These are phyloP conservation scores for Penicillium sp. DNA, from an alignment of 2,329 filamentous ascomycete genomes.

Conservation along the genomic window DNA sequence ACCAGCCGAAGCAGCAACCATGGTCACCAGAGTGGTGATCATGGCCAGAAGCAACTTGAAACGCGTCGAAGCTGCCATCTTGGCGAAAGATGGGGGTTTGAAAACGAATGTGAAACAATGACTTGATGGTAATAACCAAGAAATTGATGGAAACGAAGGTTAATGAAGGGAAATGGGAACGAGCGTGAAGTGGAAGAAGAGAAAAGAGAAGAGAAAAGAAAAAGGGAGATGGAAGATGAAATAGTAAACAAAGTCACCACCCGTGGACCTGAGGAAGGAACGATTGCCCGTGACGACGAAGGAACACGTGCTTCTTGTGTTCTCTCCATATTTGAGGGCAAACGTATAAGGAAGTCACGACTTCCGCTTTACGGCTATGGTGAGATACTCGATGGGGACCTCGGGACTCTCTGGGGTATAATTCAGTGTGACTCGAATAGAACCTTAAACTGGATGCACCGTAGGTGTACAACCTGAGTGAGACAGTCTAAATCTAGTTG, in stretches of 20 bases:
- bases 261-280: slow-evolving; percentile 3
- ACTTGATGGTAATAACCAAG: background rate
- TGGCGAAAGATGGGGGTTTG: background rate
- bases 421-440: slow-evolving; percentile 1
- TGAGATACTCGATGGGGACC: background rate
- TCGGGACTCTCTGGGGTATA: background rate
- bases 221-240: background rate
- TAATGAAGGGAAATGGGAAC: background rate
- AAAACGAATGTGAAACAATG: slow-evolving; percentile 1
- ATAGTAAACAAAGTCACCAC: slow-evolving; percentile 1
- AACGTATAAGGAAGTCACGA: slow-evolving; percentile 2
- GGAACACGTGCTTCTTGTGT: background rate
- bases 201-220: slow-evolving; percentile 1
- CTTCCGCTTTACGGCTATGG: background rate
- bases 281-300: background rate
- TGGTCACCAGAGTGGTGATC: slow-evolving; percentile 16
- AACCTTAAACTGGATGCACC: slow-evolving; percentile 1
- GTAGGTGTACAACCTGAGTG: slow-evolving; percentile 1
- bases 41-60: slow-evolving; percentile 15
- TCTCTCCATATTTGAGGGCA: background rate
- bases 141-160: slow-evolving; percentile 2
- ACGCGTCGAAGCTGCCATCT: slow-evolving; percentile 8
- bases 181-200: slow-evolving; percentile 1
- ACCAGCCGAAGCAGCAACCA: slow-evolving; percentile 8
- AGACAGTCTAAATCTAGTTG: background rate